Evolutionary conservation across 75 land plant genomes (phyloP).

Genomic region (Gnetum montanum): DNA sequence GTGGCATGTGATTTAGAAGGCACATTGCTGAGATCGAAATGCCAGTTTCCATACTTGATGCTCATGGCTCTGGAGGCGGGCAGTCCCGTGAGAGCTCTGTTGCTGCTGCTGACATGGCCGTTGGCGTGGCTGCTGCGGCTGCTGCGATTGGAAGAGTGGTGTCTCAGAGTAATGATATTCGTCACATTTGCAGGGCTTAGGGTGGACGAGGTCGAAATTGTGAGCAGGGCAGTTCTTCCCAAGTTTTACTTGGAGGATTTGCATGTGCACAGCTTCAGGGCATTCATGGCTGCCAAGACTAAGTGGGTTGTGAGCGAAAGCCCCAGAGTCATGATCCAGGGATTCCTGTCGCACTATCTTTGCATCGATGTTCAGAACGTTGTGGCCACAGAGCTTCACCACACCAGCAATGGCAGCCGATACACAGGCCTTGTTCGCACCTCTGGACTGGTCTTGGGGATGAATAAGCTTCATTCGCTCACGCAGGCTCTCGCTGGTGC

Average conservation of each 20-base stretch:
- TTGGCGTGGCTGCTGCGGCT: conserved; percentile 7
- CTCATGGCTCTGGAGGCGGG: conserved; percentile 23
- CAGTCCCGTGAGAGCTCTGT: conserved; percentile 13
- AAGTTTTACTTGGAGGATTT: conserved; percentile 67
- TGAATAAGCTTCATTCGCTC: conserved; percentile 13
- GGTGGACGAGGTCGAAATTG: conserved; percentile 10
- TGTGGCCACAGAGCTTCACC: conserved; percentile 34
- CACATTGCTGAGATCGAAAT: conserved; percentile 6
- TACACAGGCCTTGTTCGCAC: conserved; percentile 42
- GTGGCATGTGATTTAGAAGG: conserved; percentile 11
- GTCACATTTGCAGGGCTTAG: conserved; percentile 38
- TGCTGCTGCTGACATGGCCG: conserved; percentile 11
- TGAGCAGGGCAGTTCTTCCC: conserved; percentile 41
- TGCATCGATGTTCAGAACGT: conserved; percentile 33
- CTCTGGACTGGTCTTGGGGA: conserved; percentile 27
- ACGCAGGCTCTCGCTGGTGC: conserved; percentile 11
- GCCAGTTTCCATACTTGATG: conserved; percentile 24
- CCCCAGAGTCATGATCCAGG: conserved; percentile 47
- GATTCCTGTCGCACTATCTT: conserved; percentile 40
- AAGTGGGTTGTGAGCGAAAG: conserved; percentile 23
- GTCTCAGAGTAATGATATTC: conserved; percentile 14
- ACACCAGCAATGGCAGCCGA: conserved; percentile 24
- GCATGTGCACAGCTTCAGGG: conserved; percentile 29
- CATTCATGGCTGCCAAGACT: conserved; percentile 14
- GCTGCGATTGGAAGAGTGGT: neutral